A percentile compares a stretch with the other conserved stretches of the same genome.
Evolutionary conservation across 176 grass and related monocot genomes (phyloP).

Genomic region (Dendrocalamus sinicus): DNA sequence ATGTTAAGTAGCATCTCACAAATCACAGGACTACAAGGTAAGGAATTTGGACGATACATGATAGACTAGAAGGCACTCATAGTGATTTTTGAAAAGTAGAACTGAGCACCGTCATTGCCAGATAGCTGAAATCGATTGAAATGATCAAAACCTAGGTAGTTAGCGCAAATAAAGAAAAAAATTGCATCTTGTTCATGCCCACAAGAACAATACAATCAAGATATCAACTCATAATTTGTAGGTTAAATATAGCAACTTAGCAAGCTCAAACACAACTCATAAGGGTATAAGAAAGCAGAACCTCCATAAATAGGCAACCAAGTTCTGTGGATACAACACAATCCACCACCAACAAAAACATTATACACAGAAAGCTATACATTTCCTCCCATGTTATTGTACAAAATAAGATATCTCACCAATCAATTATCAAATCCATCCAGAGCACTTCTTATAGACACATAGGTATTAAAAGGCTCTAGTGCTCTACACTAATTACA

Average conservation of each 20-base stretch:
- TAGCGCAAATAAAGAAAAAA: background rate
- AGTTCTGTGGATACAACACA: background rate
- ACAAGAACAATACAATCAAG: background rate
- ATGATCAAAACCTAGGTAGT: background rate
- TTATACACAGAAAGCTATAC: constrained; percentile 9
- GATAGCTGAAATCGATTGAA: background rate
- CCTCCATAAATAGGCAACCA: constrained; percentile 22
- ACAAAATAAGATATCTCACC: constrained; percentile 6
- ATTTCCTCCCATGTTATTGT: background rate
- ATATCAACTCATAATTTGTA: background rate
- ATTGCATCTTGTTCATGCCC: background rate
- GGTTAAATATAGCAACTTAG: background rate
- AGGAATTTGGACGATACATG: background rate
- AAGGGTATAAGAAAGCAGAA: background rate
- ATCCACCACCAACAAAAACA: background rate
- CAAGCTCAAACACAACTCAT: background rate
- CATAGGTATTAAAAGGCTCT: background rate
- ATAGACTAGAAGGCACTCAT: background rate
- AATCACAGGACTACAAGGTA: background rate
- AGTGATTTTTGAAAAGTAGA: background rate
- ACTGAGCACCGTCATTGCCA: background rate
- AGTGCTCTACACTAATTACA: constrained; percentile 6
- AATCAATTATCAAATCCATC: background rate
- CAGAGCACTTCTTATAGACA: background rate
- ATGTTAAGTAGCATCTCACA: background rate